Conservation (phyloP, 768 basidiomycete species). For the Cubamyces lactineus region DNA sequence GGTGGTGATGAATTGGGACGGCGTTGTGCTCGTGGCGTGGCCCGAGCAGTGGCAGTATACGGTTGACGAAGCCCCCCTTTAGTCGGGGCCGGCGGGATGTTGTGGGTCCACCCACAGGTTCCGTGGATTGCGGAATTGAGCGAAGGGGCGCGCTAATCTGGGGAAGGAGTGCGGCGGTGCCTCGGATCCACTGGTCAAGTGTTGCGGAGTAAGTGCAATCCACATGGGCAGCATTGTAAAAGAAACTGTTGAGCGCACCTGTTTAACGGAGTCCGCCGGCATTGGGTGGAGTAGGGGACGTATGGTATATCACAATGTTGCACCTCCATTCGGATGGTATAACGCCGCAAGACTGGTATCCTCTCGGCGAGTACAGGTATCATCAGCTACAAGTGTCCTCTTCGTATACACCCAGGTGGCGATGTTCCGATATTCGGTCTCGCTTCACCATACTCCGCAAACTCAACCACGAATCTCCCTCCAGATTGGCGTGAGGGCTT, state of each 20-base stretch:
- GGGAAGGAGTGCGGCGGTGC: neutral
- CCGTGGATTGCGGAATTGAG: too few species aligned
- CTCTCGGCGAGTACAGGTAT: neutral
- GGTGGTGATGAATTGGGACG: neutral
- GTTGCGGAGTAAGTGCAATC: neutral
- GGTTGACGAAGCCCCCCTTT: slow-evolving; percentile 1
- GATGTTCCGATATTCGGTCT: neutral
- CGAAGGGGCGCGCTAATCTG: neutral
- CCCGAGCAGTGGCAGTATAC: neutral
- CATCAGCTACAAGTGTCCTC: slow-evolving; percentile 10
- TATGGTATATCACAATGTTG: neutral
- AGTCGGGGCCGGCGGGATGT: neutral
- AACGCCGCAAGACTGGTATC: neutral
- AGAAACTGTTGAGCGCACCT: neutral
- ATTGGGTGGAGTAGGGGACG: neutral
- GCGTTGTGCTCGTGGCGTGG: neutral
- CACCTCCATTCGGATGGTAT: neutral
- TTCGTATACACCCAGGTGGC: neutral
- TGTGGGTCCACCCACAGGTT: slow-evolving; percentile 5
- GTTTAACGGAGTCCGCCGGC: neutral
- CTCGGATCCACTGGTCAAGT: neutral
- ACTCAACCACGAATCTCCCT: slow-evolving; percentile 17
- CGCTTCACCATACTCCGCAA: too few species aligned
- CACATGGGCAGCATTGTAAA: neutral
- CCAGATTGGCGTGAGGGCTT: slow-evolving; percentile 76